Evolutionary conservation across 495 filamentous ascomycete species (phyloP), one percentile per base, ranked within the genome.

Genomic region (Entonaema liquescens): DNA sequence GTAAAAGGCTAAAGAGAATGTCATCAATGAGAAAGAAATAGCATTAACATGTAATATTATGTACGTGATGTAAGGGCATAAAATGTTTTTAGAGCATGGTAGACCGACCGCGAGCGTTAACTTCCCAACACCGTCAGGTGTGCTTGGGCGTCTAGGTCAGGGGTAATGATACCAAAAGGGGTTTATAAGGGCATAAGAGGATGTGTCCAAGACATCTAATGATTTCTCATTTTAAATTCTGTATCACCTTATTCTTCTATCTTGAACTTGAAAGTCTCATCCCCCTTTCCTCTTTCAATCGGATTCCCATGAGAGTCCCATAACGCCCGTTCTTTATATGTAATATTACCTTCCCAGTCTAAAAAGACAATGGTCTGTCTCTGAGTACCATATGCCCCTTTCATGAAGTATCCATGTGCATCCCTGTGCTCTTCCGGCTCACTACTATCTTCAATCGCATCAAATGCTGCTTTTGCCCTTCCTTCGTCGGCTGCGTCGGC

Each of bases 301-400:
- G 87, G 82, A 36, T 87, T 85, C 4, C 86, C 92, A 33, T 90
- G 74, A 5, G 82, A 78, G 77, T 95, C 93, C 79, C 86, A 96
- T 42, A 98, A 82, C 25, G 93, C 91, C 59, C 96, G 87, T 80
- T 99, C 95, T 62, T 90, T 85, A 74, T 92, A 98, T 12, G 88
- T 89, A 44, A 96, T 88, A 55, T 89, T 87, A 13, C 94, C 95
- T 19, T 90, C 82, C 75, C 85, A 86, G 67, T 89, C 88, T 26
- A 97, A 90, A 17, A 98, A 83, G 25, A 98, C 81, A 12, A 98
- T 82, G 0, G 93, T 97, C 83, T 99, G 95, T 70, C 93, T 89
- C 77, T 97, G 93, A 1, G 95, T 99, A n/a, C 95, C 95, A 80
- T 99, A 98, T 13, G 87, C 78, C 11, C 89, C 89, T 17, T 83